Evolutionary conservation across 2,329 filamentous ascomycete species (phyloP), one percentile per base, ranked within the genome.

Genomic region (Cladosporium sp.): DNA sequence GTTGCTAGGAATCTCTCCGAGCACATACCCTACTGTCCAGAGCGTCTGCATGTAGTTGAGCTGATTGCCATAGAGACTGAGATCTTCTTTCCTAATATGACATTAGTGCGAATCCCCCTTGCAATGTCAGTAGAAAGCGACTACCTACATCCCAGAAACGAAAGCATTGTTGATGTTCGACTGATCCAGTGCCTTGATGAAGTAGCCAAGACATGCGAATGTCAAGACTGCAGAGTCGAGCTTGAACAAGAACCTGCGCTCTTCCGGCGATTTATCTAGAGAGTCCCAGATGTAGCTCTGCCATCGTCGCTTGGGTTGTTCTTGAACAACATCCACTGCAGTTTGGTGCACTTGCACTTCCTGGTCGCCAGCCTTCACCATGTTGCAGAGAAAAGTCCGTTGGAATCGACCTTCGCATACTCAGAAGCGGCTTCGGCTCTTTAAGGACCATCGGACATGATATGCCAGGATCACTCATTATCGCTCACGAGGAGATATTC

Each of bases 81-180:
- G 75, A 63, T 87, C 84, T 69, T 86, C 82, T 71, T 86, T 78
- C 81, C 82, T 83, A 32, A 80, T 79, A 80, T n/a, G 78, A 80
- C 4, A 32, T 58, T 18, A 58, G 54, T 30, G 6, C 4, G 4
- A 28, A 1, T 6, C 6, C 12, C 5, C 2, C 5, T 32, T n/a
- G 2, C 15, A 30, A 10, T 10, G 18, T 8, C 38, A 8, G 15
- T 6, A 44, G 38, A n/a, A 44, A 6, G 15, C 11, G 24, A 11
- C 14, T n/a, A 74, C 68, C 54, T 47, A 74, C 79, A 81, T 81
- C 4, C 79, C 79, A 61, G 74, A 70, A 15, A 81, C 77, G 65
- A 80, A 81, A 12, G 79, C 79, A 73, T 81, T 81, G 67, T 77
- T 79, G n/a, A 81, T 71, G 57, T 80, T 80, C 6, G 36, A 32